Base-by-base conservation (phyloP, 1,139 yeast genomes). In the Yamadazyma diospyri region DNA sequence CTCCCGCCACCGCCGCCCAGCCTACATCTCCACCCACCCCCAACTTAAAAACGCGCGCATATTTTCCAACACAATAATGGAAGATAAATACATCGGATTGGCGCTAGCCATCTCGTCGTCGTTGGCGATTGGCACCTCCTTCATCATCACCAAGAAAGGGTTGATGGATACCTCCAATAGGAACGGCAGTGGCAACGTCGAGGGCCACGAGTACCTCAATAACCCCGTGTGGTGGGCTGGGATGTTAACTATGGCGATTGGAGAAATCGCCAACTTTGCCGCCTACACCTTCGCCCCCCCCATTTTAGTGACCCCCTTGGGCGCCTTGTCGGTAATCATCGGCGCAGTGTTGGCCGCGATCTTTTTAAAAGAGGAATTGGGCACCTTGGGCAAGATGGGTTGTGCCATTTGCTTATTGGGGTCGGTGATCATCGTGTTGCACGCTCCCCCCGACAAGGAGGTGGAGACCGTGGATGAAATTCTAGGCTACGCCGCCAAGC, bases 211-310 rank as follows among this genome's bases (percentile, higher is more conserved):
- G 48, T 87, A 87, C 54, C 64, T 87, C 40, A 78, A 73, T 44
- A 86, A 85, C 54, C 96, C 97, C 7, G 76, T 86, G 29, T 87
- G 97, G 97, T 85, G 95, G 88, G 87, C 94, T 0, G 97, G 97
- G 11, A 87, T 88, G 75, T 51, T 79, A 22, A 78, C 94, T 35
- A 88, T 87, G 97, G 95, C 94, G 2, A 60, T 87, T 23, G 97
- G 97, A 4, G 97, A 87, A 55, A 64, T 87, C 29, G 95, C 96
- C 37, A 87, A 87, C 56, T 87, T 87, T 56, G 96, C 96, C 9
- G 97, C 97, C 1, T 87, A 87, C 53, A 88, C 96, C 1, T 87
- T 87, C 69, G 96, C 97, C 0, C 96, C 96, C 2, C 95, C 96
- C 1, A 85, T 88, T 43, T 61, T 87, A 47, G 96, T 87, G 27